Conservation (phyloP, 2,329 filamentous ascomycete genomes). For the Aphanocladium album region DNA sequence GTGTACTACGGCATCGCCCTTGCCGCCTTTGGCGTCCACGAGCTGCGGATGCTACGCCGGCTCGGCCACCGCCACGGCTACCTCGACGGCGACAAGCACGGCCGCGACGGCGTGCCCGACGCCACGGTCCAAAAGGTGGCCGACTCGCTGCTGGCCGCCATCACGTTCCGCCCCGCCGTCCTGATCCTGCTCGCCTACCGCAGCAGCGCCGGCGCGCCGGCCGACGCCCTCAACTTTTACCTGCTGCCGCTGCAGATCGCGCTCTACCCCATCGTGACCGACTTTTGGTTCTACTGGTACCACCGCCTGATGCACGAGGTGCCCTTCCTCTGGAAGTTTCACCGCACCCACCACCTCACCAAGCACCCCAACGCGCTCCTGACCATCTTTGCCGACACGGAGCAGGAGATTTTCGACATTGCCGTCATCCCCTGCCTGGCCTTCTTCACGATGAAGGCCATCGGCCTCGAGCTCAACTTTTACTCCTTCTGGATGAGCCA, state of each 20-base stretch:
- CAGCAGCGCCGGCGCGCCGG: neutral
- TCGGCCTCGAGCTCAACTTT: conserved; percentile 38
- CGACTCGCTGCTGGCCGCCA: conserved; percentile 20
- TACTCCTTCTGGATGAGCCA: conserved; percentile 43
- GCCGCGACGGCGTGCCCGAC: conserved; percentile 31
- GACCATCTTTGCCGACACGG: conserved; percentile 36
- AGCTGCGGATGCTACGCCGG: conserved; percentile 24
- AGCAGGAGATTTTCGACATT: conserved; percentile 39
- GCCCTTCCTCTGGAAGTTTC: conserved; percentile 30
- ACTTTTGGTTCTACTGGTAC: conserved; percentile 39
- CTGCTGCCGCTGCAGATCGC: conserved; percentile 27
- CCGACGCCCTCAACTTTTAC: conserved; percentile 18
- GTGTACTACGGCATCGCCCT: conserved; percentile 25
- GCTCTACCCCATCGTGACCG: conserved; percentile 32
- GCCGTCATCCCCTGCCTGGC: conserved; percentile 34
- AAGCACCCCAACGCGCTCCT: conserved; percentile 38
- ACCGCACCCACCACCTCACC: conserved; percentile 40
- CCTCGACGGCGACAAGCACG: conserved; percentile 25
- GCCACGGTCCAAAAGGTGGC: conserved; percentile 22
- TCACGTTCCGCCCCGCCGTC: conserved; percentile 19
- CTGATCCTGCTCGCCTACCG: conserved; percentile 22
- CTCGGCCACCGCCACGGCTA: conserved; percentile 27
- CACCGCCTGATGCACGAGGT: conserved; percentile 38
- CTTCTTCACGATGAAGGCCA: conserved; percentile 28
- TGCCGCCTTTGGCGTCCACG: conserved; percentile 24